These are phyloP conservation scores for Tylopilus balloui DNA, from an alignment of 768 basidiomycete species.

Conservation along the genomic window DNA sequence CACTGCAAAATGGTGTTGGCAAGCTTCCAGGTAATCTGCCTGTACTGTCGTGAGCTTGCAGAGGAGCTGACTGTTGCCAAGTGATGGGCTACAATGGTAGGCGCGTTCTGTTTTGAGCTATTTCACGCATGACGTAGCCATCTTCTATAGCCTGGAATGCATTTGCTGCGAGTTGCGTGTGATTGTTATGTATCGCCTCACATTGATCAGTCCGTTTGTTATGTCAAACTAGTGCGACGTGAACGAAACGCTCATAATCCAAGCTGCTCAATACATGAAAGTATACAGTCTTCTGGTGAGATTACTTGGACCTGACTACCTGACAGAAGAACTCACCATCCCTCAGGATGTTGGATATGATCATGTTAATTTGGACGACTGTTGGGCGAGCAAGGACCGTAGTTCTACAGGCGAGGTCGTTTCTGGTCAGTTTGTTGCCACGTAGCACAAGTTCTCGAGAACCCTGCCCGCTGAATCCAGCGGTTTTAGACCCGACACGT, in stretches of 20 bases:
- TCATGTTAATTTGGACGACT: conserved; percentile 60
- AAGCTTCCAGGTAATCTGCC: conserved; percentile 28
- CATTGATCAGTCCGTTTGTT: background rate
- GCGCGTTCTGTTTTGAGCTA: background rate
- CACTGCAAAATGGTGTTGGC: conserved; percentile 26
- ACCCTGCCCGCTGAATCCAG: background rate
- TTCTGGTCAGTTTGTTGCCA: conserved; percentile 38
- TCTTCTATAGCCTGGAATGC: conserved; percentile 56
- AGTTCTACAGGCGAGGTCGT: conserved; percentile 48
- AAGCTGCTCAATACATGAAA: conserved; percentile 49
- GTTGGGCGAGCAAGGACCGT: conserved; percentile 55
- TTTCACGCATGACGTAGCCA: conserved; percentile 1
- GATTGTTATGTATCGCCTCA: background rate
- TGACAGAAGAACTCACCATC: conserved; percentile 1
- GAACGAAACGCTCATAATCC: conserved; percentile 46
- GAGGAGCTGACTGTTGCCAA: conserved; percentile 11
- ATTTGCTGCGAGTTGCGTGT: conserved; percentile 42
- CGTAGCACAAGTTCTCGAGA: background rate
- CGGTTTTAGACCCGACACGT: conserved; percentile 39
- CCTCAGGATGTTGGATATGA: conserved; percentile 52
- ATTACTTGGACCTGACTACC: background rate
- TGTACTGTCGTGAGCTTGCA: background rate
- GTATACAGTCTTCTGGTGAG: conserved; percentile 46
- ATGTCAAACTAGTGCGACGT: conserved; percentile 46
- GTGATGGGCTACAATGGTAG: conserved; percentile 33